Base-by-base conservation (phyloP, 306 rosid species). In the Trichosanthes cucumerina region DNA sequence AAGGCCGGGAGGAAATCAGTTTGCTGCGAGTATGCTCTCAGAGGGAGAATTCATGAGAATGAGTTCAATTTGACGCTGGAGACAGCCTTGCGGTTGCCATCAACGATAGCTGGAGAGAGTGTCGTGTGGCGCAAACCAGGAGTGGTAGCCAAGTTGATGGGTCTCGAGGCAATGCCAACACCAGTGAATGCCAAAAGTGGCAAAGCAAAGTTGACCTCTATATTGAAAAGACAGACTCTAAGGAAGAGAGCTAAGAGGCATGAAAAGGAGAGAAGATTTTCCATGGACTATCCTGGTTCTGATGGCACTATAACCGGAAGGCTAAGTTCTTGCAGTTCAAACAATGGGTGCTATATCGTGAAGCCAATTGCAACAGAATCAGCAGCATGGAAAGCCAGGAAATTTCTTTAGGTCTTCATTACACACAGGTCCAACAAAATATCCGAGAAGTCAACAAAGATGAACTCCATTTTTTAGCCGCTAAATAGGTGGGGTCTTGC, bases 61-160 rank as follows among this genome's bases (percentile, higher is more conserved):
- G 59, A 26, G 77, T 46, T 72, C 4, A 73, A 79, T 10, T 71
- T 56, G 36, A 81, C 75, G 54, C 31, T 83, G 13, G 79, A 65
- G 14, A 85, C 79, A 78, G 77, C 54, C 68, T 52, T 81, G 54
- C 79, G 80, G 59, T 77, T 90, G 71, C 94, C 92, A 6, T 7
- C 81, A 7, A 64, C 63, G 5, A 64, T 79, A 34, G 64, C 72
- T n/a, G 81, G 98, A 34, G 95, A 88, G 84, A 85, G 90, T 13
- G 97, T 95, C 44, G 86, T 85, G 70, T 95, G 98, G 98, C 80
- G 95, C 75, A 88, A 89, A 79, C 97, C 98, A 4, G 97, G 97
- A 28, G 91, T 92, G 70, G 96, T 95, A 38, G 98, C 93, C 10
- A 92, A 89, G 85, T 81, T 95, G 46, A 95, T 95, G 98, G 98